phyloP scores from a whole-genome alignment of 208 protist genomes.

The Leishmania aethiopica region DNA sequence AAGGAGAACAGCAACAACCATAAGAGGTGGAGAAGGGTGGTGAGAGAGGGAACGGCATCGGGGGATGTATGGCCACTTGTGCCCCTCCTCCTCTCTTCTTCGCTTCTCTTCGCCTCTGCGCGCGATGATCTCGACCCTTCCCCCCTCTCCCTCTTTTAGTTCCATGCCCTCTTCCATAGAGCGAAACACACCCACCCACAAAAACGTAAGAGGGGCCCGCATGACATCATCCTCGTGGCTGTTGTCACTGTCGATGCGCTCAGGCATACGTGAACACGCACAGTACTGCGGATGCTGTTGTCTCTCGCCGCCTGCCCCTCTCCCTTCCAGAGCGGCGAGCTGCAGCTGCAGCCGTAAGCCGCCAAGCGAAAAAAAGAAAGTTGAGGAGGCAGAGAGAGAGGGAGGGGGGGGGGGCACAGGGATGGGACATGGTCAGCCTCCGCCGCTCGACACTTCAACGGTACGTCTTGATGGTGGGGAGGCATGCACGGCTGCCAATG shows the following conservation, averaged over 20 bases:
- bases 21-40: background rate
- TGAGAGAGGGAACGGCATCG: background rate
- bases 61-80: background rate
- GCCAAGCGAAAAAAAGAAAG: background rate
- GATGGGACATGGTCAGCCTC: background rate
- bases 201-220: background rate
- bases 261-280: background rate
- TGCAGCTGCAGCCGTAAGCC: background rate
- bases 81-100: background rate
- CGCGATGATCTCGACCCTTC: background rate
- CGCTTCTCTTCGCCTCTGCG: background rate
- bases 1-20: background rate
- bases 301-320: background rate
- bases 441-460: background rate
- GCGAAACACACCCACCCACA: background rate
- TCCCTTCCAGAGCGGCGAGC: background rate
- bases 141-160: background rate
- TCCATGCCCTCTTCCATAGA: background rate
- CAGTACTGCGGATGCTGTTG: background rate
- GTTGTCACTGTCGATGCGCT: background rate
- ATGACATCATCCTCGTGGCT: background rate
- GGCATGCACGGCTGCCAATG: background rate
- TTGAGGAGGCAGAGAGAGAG: background rate
- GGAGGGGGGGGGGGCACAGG: background rate
- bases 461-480: background rate